Percentiles rank a stretch among this genome's conserved stretches.
Evolutionary conservation across 805 yeast species (phyloP).

Genomic region (Blastobotrys terrestris): DNA sequence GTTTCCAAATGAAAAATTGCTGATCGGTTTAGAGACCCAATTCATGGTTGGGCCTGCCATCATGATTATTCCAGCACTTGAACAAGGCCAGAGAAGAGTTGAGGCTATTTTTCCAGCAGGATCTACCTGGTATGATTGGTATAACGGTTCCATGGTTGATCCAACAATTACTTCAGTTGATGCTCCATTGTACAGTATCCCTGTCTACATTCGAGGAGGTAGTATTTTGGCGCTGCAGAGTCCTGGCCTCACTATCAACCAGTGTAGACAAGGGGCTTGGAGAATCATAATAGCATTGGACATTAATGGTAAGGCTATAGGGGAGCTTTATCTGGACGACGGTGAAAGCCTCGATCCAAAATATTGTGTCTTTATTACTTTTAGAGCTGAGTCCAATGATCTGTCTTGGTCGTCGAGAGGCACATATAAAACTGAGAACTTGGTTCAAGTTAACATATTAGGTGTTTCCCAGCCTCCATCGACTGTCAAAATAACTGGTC

Average conservation of each 20-base stretch:
- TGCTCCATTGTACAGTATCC: slow-evolving; percentile 49
- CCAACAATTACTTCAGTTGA: slow-evolving; percentile 9
- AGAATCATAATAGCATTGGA: slow-evolving; percentile 49
- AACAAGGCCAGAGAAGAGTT: slow-evolving; percentile 39
- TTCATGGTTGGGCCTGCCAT: slow-evolving; percentile 75
- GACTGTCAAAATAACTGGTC: not conserved
- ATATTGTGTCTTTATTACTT: not conserved
- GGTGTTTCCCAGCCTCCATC: not conserved
- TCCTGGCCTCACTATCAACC: slow-evolving; percentile 50
- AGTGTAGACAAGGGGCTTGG: slow-evolving; percentile 10
- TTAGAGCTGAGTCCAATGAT: not conserved
- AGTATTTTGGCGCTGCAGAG: slow-evolving; percentile 65
- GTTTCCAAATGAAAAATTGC: slow-evolving; percentile 33
- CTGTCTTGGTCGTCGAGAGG: not conserved
- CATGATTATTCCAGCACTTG: slow-evolving; percentile 74
- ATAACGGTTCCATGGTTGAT: not conserved
- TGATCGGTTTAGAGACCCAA: slow-evolving; percentile 69
- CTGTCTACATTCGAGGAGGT: slow-evolving; percentile 73
- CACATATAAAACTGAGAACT: not conserved
- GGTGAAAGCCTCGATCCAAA: slow-evolving; percentile 52
- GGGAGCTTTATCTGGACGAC: slow-evolving; percentile 69
- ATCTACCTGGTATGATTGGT: slow-evolving; percentile 28
- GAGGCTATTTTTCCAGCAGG: slow-evolving; percentile 45
- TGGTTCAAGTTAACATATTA: not conserved
- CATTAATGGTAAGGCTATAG: slow-evolving; percentile 42